A percentile compares a stretch with the other conserved stretches of the same genome.
These are phyloP conservation scores for Conticribra weissflogii DNA, from an alignment of 108 stramenopile species.

Conservation along the genomic window DNA sequence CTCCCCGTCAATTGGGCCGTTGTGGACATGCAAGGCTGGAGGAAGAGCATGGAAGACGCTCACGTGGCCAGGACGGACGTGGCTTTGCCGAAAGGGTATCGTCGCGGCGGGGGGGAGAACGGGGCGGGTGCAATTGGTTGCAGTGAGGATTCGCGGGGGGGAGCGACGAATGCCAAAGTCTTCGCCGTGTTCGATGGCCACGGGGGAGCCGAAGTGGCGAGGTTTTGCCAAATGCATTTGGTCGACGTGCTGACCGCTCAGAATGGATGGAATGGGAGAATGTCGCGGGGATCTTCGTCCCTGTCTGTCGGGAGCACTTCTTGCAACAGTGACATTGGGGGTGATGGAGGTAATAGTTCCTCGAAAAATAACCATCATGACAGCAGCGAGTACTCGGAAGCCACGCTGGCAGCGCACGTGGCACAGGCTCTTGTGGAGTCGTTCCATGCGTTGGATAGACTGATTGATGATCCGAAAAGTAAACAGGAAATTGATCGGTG, in stretches of 20 bases:
- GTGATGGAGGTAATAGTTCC: not conserved
- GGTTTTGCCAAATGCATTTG: conserved; percentile 85
- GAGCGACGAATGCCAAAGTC: conserved; percentile 56
- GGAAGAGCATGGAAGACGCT: conserved; percentile 97
- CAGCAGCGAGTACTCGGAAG: not conserved
- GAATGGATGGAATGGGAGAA: conserved; percentile 27
- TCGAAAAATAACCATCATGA: not conserved
- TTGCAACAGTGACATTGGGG: not conserved
- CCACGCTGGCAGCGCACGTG: conserved; percentile 33
- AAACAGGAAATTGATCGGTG: conserved; percentile 40
- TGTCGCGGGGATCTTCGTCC: not conserved
- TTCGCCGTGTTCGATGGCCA: conserved; percentile 95
- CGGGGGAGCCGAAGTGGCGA: conserved; percentile 93
- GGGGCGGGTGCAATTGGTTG: conserved; percentile 68
- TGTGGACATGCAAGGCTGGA: conserved; percentile 97
- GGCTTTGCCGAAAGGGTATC: conserved; percentile 16
- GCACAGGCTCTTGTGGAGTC: conserved; percentile 65
- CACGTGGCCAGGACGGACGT: conserved; percentile 85
- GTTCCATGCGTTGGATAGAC: conserved; percentile 84
- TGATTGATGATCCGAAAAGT: conserved; percentile 67
- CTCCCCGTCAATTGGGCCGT: conserved; percentile 75
- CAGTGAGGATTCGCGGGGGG: conserved; percentile 7
- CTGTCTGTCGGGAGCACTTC: not conserved
- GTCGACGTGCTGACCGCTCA: conserved; percentile 75
- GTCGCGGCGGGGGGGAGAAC: not conserved